Base-by-base conservation (phyloP, 768 basidiomycete species). In the Podaxis sp. region DNA sequence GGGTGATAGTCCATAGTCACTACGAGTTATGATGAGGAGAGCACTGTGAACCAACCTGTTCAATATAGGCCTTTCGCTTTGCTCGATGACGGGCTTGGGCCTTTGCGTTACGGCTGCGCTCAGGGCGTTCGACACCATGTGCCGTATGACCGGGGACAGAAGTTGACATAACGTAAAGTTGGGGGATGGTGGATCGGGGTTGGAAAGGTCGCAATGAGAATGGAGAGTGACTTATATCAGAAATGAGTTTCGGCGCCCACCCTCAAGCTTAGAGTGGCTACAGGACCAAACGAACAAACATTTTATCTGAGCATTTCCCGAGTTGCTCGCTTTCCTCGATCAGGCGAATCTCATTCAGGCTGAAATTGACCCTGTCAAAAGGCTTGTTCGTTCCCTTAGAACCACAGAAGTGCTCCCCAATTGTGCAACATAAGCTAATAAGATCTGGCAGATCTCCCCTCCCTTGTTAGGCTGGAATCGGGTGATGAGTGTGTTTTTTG, bases 51-150 rank as follows among this genome's bases (percentile, higher is more conserved):
- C 77, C 23, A 56, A 91, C 91, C 82, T 92, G 90, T 66, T 93
- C 91, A 69, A 94, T 93, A 78, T 94, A 94, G 10, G 92, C 92
- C 77, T 94, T 94, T 75, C 92, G 83, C 74, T 94, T 94, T 71
- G 91, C 92, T 62, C 92, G 86, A 79, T 94, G 92, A 67, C 92
- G 79, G 37, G 92, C 92, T 77, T 94, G 92, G 9, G 92, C 92
- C 74, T 87, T 88, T 57, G 89, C 89, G 77, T 91, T 91, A 79
- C 90, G 88, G 82, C 88, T 89, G 66, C 89, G 86, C 75, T 90
- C 89, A 79, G 89, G 89, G 71, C 84, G 84, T 74, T 89, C 86
- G 68, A 78, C 61, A 53, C 57, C 55, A 70, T 77, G 76, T 73
- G 74, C 77, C 76, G 83, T 75, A 78, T 83, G 79, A 70, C 78